Evolutionary conservation across 1,284 basidiomycete genomes (phyloP).

Genomic region (Malassezia sp.): DNA sequence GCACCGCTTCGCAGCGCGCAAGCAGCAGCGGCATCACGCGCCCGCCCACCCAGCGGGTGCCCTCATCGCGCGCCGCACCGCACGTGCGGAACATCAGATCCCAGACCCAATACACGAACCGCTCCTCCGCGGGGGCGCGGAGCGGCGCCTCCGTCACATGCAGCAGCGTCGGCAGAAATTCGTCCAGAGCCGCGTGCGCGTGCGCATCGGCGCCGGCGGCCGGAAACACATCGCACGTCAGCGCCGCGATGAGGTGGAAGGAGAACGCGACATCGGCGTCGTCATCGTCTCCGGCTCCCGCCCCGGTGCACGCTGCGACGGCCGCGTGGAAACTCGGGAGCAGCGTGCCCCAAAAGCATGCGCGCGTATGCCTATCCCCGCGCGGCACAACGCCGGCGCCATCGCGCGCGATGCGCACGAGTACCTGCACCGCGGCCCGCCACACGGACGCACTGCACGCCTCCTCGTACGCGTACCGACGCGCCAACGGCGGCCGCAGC

Average conservation of each 20-base stretch:
- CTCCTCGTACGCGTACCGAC: background rate
- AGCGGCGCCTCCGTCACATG: constrained; percentile 62
- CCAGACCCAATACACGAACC: constrained; percentile 87
- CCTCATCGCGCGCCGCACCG: constrained; percentile 50
- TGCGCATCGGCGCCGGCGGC: constrained; percentile 60
- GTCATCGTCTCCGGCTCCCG: background rate
- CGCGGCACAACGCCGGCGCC: background rate
- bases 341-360: too few relatives aligned
- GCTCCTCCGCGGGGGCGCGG: constrained; percentile 50
- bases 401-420: background rate
- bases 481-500: background rate
- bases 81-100: constrained; percentile 73
- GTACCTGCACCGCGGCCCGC: background rate
- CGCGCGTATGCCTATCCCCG: too few relatives aligned
- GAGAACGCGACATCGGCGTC: constrained; percentile 73
- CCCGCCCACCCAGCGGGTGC: constrained; percentile 55
- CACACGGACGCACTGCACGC: background rate
- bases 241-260: constrained; percentile 48
- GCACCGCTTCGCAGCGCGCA: constrained; percentile 58
- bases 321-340: too few relatives aligned
- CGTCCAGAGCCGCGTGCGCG: constrained; percentile 61
- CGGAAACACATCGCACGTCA: constrained; percentile 69
- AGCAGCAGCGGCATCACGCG: constrained; percentile 62
- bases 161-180: constrained; percentile 62
- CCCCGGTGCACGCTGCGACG: too few relatives aligned